Conservation (phyloP, 441 rosid genomes). For the Raphanus hybrid region DNA sequence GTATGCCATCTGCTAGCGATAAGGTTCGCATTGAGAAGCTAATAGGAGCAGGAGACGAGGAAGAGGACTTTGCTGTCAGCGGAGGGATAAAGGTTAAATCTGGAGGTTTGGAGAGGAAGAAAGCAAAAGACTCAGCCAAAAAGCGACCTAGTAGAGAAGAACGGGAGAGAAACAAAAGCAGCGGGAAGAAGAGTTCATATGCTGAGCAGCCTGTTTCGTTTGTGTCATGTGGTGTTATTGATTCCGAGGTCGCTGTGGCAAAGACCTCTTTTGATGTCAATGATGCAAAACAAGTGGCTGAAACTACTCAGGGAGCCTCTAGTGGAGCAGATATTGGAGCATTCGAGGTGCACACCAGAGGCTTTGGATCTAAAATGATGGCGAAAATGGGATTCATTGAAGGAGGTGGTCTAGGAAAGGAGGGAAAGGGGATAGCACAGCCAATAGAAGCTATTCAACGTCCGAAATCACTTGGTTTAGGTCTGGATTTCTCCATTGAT, state of each 20-base stretch:
- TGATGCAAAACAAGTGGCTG: conserved; percentile 42
- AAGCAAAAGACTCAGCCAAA: conserved; percentile 40
- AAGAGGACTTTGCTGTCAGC: conserved; percentile 57
- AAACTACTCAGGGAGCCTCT: conserved; percentile 40
- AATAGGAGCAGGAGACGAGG: conserved; percentile 68
- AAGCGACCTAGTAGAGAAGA: conserved; percentile 47
- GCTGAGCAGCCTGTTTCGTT: conserved; percentile 82
- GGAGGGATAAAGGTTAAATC: conserved; percentile 50
- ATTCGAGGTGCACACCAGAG: conserved; percentile 89
- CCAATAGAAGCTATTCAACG: conserved; percentile 86
- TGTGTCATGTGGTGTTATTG: conserved; percentile 69
- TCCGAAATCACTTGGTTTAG: conserved; percentile 92
- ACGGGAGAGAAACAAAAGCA: conserved; percentile 42
- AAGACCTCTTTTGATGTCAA: conserved; percentile 34
- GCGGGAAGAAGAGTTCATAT: conserved; percentile 52
- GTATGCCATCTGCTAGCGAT: conserved; percentile 81
- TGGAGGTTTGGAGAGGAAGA: conserved; percentile 43
- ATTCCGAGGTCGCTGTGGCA: conserved; percentile 53
- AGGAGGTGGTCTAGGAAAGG: conserved; percentile 91
- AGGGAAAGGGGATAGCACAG: conserved; percentile 76
- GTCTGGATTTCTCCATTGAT: conserved; percentile 58
- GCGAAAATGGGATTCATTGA: conserved; percentile 90
- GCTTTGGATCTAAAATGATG: conserved; percentile 99
- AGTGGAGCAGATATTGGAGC: conserved; percentile 61
- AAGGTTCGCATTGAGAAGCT: conserved; percentile 82